A percentile compares a stretch with the other conserved stretches of the same genome.
Evolutionary conservation across 164 flowering plant species (phyloP).

Genomic region (Vitis rupestris): DNA sequence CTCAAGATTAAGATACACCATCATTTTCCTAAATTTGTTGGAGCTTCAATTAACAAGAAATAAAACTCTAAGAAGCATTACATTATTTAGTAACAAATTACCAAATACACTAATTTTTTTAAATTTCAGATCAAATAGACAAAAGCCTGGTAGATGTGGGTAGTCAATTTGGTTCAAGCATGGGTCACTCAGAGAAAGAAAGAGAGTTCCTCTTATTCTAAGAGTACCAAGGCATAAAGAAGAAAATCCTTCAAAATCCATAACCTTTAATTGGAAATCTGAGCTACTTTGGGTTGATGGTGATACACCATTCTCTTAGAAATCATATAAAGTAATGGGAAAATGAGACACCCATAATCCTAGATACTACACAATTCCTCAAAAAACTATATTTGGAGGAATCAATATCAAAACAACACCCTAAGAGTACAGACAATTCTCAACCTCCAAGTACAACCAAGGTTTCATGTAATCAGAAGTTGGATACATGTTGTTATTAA

Average conservation of each 20-base stretch:
- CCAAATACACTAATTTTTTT: no score
- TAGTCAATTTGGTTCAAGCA: no score
- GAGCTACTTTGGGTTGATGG: no score
- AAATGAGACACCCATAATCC: neutral
- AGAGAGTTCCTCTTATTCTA: no score
- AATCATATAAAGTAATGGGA: neutral
- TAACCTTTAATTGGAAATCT: no score
- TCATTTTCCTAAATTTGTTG: conserved; percentile 1
- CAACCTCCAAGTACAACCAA: neutral
- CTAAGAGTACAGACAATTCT: neutral
- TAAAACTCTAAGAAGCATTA: neutral
- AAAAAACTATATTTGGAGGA: neutral
- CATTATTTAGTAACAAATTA: neutral
- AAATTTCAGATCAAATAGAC: no score
- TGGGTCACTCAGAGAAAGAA: no score
- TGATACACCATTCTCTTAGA: no score
- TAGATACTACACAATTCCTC: neutral
- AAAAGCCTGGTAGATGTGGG: no score
- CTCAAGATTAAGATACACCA: conserved; percentile 7
- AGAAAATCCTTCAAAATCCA: no score
- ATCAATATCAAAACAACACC: neutral
- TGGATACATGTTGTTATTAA: neutral
- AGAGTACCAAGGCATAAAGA: no score
- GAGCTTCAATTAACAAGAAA: conserved; percentile 4
- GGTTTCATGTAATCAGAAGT: neutral